Conservation (phyloP, 2,329 filamentous ascomycete species). For the Diaporthe vaccinii region DNA sequence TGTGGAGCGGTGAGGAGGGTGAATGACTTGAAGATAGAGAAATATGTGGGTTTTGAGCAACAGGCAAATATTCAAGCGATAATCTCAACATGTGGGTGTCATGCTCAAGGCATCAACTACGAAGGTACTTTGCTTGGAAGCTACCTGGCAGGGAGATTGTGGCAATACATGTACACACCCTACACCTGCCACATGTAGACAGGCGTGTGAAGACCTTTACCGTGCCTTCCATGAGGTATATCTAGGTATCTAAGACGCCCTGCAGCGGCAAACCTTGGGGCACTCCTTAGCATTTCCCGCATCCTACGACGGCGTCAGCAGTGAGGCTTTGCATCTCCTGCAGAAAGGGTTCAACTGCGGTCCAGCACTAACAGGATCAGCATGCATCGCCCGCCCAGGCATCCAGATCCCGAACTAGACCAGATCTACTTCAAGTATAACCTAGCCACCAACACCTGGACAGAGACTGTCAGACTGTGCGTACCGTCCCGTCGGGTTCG, state of each 20-base stretch:
- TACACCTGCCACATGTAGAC: background rate
- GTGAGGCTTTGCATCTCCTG: constrained; percentile 9
- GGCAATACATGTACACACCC: background rate
- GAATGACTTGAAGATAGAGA: background rate
- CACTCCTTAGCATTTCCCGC: background rate
- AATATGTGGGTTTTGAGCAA: background rate
- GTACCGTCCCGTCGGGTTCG: constrained; percentile 29
- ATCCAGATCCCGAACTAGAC: constrained; percentile 10
- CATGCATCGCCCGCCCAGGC: constrained; percentile 25
- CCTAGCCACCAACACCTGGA: background rate
- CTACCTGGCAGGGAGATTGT: background rate
- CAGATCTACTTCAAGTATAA: background rate
- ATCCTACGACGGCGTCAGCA: constrained; percentile 20
- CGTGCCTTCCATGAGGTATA: constrained; percentile 1
- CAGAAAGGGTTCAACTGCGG: constrained; percentile 8
- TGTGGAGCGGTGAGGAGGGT: constrained; percentile 2
- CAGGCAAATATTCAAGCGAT: background rate
- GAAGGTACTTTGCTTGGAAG: background rate
- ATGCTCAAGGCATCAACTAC: constrained; percentile 3
- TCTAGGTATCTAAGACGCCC: background rate
- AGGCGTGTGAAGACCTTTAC: background rate
- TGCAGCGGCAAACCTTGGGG: constrained; percentile 12
- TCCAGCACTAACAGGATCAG: constrained; percentile 2
- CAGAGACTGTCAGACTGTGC: background rate
- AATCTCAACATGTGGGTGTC: background rate